These are phyloP conservation scores for Penicillium sp. DNA, from an alignment of 2,329 filamentous ascomycete species.

Conservation along the genomic window DNA sequence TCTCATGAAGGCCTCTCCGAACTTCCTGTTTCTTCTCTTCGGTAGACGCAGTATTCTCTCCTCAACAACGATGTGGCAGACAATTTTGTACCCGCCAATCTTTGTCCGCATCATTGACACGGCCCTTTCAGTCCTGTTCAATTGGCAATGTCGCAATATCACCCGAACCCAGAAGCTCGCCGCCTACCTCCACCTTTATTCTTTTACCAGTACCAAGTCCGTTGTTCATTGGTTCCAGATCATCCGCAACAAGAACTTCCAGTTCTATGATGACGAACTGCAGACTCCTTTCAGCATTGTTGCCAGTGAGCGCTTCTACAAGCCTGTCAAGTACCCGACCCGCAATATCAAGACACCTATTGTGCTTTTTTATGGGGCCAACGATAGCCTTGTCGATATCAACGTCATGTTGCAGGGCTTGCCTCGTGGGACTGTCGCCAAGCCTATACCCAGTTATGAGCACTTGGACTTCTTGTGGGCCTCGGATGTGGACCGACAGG, in stretches of 20 bases:
- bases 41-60: slow-evolving; percentile 87
- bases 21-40: slow-evolving; percentile 89
- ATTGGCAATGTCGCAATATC: slow-evolving; percentile 86
- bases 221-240: slow-evolving; percentile 99
- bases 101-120: slow-evolving; percentile 86
- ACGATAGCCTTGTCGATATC: slow-evolving; percentile 92
- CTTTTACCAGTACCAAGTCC: slow-evolving; percentile 92
- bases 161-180: slow-evolving; percentile 84
- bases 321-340: slow-evolving; percentile 93
- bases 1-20: slow-evolving; percentile 87
- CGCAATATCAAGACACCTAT: slow-evolving; percentile 96
- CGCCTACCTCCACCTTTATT: slow-evolving; percentile 93
- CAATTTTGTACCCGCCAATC: slow-evolving; percentile 88
- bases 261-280: slow-evolving; percentile 97
- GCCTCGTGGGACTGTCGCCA: slow-evolving; percentile 79
- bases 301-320: slow-evolving; percentile 80
- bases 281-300: slow-evolving; percentile 71
- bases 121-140: slow-evolving; percentile 78
- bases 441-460: slow-evolving; percentile 87
- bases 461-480: slow-evolving; percentile 98
- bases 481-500: slow-evolving; percentile 74
- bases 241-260: slow-evolving; percentile 91
- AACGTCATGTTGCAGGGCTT: slow-evolving; percentile 87
- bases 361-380: slow-evolving; percentile 88
- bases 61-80: slow-evolving; percentile 96